phyloP scores from a whole-genome alignment of 2,329 filamentous ascomycete species.

The Thermomyces lanuginosus region DNA sequence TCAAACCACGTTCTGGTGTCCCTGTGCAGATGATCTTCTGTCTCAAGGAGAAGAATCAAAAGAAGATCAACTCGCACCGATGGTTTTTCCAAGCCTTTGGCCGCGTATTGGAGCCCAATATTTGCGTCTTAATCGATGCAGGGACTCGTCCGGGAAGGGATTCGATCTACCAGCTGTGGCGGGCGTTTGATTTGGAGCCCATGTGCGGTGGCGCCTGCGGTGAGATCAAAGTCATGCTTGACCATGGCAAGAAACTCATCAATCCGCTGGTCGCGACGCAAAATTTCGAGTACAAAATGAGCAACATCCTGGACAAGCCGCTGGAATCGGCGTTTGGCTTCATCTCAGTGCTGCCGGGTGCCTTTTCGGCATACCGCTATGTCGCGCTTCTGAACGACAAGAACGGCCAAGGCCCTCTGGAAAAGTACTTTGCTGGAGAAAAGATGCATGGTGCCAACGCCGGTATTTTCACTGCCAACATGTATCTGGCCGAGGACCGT shows the following conservation, averaged over 20 bases:
- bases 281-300: constrained; percentile 99
- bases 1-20: constrained; percentile 66
- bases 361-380: constrained; percentile 95
- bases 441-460: constrained; percentile 87
- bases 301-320: constrained; percentile 95
- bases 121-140: constrained; percentile 89
- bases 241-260: constrained; percentile 67
- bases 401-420: constrained; percentile 75
- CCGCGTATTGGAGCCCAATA: constrained; percentile 79
- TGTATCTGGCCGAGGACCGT: constrained; percentile 37
- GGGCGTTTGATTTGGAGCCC: constrained; percentile 91
- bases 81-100: constrained; percentile 99
- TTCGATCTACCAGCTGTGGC: constrained; percentile 97
- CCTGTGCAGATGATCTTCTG: constrained; percentile 97
- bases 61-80: constrained; percentile 98
- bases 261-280: constrained; percentile 92
- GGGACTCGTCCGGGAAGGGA: constrained; percentile 87
- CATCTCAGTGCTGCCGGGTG: constrained; percentile 89
- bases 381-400: constrained; percentile 93
- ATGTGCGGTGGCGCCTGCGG: constrained; percentile 96
- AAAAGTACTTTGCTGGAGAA: constrained; percentile 95
- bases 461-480: constrained; percentile 90
- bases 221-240: constrained; percentile 97
- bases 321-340: constrained; percentile 95
- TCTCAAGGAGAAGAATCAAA: constrained; percentile 98